Base-by-base conservation (phyloP, 2,329 filamentous ascomycete genomes). In the Ascochyta koolunga region DNA sequence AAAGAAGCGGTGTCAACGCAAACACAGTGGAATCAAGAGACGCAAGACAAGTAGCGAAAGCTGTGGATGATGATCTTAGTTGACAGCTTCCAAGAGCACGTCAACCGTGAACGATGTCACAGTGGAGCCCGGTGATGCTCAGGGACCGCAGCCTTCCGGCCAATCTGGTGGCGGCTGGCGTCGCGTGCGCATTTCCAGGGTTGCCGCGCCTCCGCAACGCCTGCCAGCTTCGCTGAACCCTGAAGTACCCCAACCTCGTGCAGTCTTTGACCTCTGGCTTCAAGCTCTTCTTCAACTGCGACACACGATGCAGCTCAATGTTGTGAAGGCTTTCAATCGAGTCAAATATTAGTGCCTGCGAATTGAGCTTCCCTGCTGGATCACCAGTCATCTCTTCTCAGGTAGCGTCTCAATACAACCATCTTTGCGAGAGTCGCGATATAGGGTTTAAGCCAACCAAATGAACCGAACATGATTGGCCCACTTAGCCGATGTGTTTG, bases 31-130 rank as follows among this genome's bases (percentile, higher is more conserved):
- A 15, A 35, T 27, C 43, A 38, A 53, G 19, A 50, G 18, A 47
- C 16, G 39, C 19, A 32, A 40, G n/a, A 40, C 43, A 50, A 47
- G 29, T 29, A 35, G 29, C 44, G 45, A 36, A 18, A 29, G 19
- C 46, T 39, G 42, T 29, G 6, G 31, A 15, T 11, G 31, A 15
- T 11, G 15, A 52, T 35, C 37, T 44, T 50, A 41, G 29, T 31
- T 36, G 42, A 46, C 49, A 33, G 21, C 51, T 56, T 55, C 56
- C 56, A 48, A 36, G 33, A 39, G 47, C 42, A 55, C 42, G 48
- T 61, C 56, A 48, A 54, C 49, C 39, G 37, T 59, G 39, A 44
- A 62, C 43, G 53, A 65, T 65, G 61, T 64, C 62, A 64, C 56
- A 24, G 52, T 61, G 58, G 59, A 64, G 54, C 46, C 44, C 40